Percentiles rank a stretch among this genome's conserved stretches.
Evolutionary conservation across 1,284 basidiomycete genomes (phyloP).

Genomic region (Malassezia japonica): DNA sequence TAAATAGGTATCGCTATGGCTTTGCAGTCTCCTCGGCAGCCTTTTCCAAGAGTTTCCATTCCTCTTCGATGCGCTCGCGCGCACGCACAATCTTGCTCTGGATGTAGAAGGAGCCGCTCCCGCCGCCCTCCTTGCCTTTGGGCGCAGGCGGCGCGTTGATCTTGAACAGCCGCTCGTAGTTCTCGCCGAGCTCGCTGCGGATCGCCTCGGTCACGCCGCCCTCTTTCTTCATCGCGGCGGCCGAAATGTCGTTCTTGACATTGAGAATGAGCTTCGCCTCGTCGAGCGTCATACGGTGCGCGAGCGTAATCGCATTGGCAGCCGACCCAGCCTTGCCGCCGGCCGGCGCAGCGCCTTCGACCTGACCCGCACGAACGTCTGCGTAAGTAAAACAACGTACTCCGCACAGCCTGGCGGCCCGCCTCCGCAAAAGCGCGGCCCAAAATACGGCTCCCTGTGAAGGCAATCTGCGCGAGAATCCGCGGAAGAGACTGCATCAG

Average conservation of each 20-base stretch:
- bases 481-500: conserved; percentile 48
- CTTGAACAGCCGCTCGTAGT: conserved; percentile 87
- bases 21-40: conserved; percentile 1
- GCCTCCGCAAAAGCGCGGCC: conserved; percentile 87
- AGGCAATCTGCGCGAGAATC: conserved; percentile 68
- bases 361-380: conserved; percentile 71
- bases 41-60: conserved; percentile 50
- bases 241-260: conserved; percentile 58
- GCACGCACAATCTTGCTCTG: conserved; percentile 94
- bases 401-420: conserved; percentile 81
- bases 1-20: not conserved
- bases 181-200: conserved; percentile 50
- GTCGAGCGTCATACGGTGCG: conserved; percentile 86
- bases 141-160: conserved; percentile 57
- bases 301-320: conserved; percentile 52
- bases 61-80: conserved; percentile 83
- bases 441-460: conserved; percentile 71
- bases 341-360: conserved; percentile 59
- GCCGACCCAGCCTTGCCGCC: conserved; percentile 39
- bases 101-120: conserved; percentile 57
- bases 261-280: conserved; percentile 93
- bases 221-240: conserved; percentile 13
- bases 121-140: conserved; percentile 42
- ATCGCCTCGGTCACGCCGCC: conserved; percentile 22
- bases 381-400: conserved; percentile 54